Percentiles rank a stretch among this genome's conserved stretches.
These are phyloP conservation scores for Pleurotus tuoliensis DNA, from an alignment of 768 basidiomycete genomes.

Conservation along the genomic window DNA sequence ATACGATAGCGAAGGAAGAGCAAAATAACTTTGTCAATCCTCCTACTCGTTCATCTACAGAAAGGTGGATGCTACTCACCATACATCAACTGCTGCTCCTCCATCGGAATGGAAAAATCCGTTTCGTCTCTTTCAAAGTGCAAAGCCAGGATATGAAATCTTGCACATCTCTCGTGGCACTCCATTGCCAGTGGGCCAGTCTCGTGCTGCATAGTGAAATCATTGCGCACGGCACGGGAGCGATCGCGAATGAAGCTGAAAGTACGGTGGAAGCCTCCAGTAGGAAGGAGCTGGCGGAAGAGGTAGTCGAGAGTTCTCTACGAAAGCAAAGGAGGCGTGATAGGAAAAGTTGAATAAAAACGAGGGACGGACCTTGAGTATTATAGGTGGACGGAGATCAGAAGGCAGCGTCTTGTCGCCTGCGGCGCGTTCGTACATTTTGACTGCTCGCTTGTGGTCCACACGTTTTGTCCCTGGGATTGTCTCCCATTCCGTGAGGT, in stretches of 20 bases:
- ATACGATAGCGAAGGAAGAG: too few species aligned
- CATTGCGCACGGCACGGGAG: slow-evolving; percentile 83
- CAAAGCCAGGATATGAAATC: slow-evolving; percentile 87
- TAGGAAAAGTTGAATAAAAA: not conserved
- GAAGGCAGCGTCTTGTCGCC: slow-evolving; percentile 91
- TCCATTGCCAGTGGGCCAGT: slow-evolving; percentile 76
- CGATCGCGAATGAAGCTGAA: slow-evolving; percentile 90
- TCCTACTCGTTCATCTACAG: not conserved
- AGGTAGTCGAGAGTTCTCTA: slow-evolving; percentile 91
- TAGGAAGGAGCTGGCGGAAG: slow-evolving; percentile 74
- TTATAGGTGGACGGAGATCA: slow-evolving; percentile 82
- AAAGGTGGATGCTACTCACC: slow-evolving; percentile 45
- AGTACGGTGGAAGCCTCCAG: slow-evolving; percentile 63
- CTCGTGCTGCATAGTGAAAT: slow-evolving; percentile 91
- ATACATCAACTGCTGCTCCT: slow-evolving; percentile 89
- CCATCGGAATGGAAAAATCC: slow-evolving; percentile 63
- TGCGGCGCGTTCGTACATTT: slow-evolving; percentile 91
- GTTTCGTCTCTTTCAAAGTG: slow-evolving; percentile 57
- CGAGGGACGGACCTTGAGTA: slow-evolving; percentile 61
- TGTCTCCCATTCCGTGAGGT: slow-evolving; percentile 65
- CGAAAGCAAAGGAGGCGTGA: not conserved
- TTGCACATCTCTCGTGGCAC: slow-evolving; percentile 89
- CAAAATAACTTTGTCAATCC: not conserved
- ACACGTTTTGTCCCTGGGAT: slow-evolving; percentile 82
- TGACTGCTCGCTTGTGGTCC: slow-evolving; percentile 84